These are phyloP conservation scores for Melaleuca alternifolia DNA, from an alignment of 345 rosid genomes.

Conservation along the genomic window DNA sequence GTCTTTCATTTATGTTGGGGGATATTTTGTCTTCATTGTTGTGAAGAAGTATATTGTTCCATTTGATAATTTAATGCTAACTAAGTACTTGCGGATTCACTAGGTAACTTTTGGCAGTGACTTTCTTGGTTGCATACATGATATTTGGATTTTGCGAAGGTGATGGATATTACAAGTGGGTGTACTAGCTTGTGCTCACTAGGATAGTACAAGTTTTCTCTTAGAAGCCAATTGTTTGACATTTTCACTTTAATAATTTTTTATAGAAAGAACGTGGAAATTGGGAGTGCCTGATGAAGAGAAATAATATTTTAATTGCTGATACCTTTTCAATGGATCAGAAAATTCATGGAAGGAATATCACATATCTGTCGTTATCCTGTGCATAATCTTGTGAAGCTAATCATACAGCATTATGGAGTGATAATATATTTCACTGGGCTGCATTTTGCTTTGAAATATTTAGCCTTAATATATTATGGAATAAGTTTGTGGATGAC, in stretches of 20 bases:
- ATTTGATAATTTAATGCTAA: too few relatives aligned
- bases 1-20: too few relatives aligned
- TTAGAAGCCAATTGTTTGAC: background rate
- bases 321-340: background rate
- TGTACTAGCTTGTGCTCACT: background rate
- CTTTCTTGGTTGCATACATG: background rate
- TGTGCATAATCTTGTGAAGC: background rate
- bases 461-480: too few relatives aligned
- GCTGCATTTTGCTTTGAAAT: too few relatives aligned
- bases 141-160: background rate
- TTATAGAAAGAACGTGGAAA: background rate
- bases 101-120: conserved; percentile 40
- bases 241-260: background rate
- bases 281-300: background rate
- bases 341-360: background rate
- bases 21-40: too few relatives aligned
- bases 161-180: background rate
- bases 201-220: background rate
- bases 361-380: background rate
- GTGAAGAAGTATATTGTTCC: too few relatives aligned
- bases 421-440: background rate
- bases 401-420: background rate
- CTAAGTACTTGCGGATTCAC: too few relatives aligned
- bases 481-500: background rate
- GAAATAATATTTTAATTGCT: background rate